These are phyloP conservation scores for Verticillium nubilum DNA, from an alignment of 2,329 filamentous ascomycete species.

Conservation along the genomic window DNA sequence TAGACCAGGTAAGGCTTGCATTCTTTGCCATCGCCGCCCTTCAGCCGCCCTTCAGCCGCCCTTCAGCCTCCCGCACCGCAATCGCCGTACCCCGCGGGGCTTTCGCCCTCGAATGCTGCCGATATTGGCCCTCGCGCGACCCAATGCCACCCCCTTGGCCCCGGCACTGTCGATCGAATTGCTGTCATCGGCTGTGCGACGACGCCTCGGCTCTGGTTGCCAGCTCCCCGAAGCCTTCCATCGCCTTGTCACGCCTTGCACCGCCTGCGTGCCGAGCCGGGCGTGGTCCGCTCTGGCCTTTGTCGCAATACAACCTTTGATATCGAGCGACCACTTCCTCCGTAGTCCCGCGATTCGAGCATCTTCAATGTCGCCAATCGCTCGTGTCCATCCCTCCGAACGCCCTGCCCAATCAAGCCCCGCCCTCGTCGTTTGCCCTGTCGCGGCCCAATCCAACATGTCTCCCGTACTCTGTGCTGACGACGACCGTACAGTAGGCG, in stretches of 20 bases:
- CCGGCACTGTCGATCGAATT: background rate
- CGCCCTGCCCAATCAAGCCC: background rate
- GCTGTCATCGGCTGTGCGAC: background rate
- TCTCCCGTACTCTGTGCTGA: slow-evolving; percentile 21
- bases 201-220: background rate
- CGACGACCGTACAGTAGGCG: slow-evolving; percentile 34
- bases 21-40: slow-evolving; percentile 10
- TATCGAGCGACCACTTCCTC: background rate
- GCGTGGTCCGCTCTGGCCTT: background rate
- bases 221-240: background rate
- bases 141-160: background rate
- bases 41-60: too few relatives aligned
- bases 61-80: slow-evolving; percentile 1
- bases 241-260: background rate
- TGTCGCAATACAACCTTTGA: background rate
- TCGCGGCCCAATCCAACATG: background rate
- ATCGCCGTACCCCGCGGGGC: slow-evolving; percentile 8
- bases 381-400: background rate
- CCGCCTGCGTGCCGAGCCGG: background rate
- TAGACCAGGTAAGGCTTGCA: slow-evolving; percentile 48
- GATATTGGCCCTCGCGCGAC: background rate
- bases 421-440: background rate
- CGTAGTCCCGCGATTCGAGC: background rate
- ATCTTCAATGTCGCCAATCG: background rate
- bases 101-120: background rate